Base-by-base conservation (phyloP, 2,329 filamentous ascomycete species). In the Samsoniella hepiali region DNA sequence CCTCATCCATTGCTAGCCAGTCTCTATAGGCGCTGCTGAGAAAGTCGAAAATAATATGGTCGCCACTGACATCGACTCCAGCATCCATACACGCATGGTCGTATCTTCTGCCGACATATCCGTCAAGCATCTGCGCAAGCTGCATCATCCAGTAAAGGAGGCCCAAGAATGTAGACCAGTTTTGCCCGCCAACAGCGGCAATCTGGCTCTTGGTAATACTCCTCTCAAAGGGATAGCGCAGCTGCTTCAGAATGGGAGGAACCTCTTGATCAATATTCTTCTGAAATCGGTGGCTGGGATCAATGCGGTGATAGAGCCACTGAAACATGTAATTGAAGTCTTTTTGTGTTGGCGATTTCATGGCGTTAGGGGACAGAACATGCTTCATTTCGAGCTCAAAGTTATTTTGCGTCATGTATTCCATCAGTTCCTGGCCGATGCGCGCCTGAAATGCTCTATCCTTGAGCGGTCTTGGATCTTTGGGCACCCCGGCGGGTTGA, bases 91-190 rank as follows among this genome's bases (percentile, higher is more conserved):
- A 97, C 1, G 93, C 93, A 59, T 97, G 90, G 68, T 97, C 93
- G 74, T 97, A 99, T 54, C 87, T 87, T 64, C 93, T 89, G 62
- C 80, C 76, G 1, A 86, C 81, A 72, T 93, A 98, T 29, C 90
- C 85, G 66, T 98, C 93, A 72, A 98, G 86, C 89, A 98, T 96
- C 69, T 94, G 89, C 5, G 92, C 91, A 58, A 99, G 81, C 76
- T 98, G 93, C 94, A 99, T 97, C 88, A 99, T 94, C 95, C 95
- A 99, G 78, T 99, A 93, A 58, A 99, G 82, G 74, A 99, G 81
- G 0, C 93, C 95, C 13, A 99, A 81, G 71, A 99, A 98, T 0
- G 92, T 95, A 66, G 90, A 90, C 95, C 95, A 99, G 73, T 98
- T 98, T 76, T 97, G 93, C 3, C 93, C 94, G 68, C 95, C 95